Percentiles rank a stretch among this genome's conserved stretches.
These are phyloP conservation scores for Collybia sordida DNA, from an alignment of 768 basidiomycete species.

Conservation along the genomic window DNA sequence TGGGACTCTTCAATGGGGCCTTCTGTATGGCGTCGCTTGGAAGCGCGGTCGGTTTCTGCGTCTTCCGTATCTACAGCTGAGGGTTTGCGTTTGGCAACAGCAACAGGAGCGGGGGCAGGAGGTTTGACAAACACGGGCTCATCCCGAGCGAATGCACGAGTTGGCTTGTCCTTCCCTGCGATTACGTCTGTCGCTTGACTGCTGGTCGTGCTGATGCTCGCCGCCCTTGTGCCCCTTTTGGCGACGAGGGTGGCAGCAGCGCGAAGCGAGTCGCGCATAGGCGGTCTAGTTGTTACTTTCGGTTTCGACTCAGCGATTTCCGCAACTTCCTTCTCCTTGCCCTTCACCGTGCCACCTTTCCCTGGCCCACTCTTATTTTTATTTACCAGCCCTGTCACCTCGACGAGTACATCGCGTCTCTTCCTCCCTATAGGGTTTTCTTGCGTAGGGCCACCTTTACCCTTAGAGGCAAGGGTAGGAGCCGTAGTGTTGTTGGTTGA, in stretches of 20 bases:
- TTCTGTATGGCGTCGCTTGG: slow-evolving; percentile 67
- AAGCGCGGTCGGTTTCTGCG: slow-evolving; percentile 45
- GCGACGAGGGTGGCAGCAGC: slow-evolving; percentile 27
- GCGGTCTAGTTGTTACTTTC: slow-evolving; percentile 20
- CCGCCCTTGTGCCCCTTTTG: slow-evolving; percentile 5
- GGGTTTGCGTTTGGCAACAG: slow-evolving; percentile 13
- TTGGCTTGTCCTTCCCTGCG: not conserved
- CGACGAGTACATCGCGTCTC: slow-evolving; percentile 74
- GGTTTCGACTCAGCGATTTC: slow-evolving; percentile 16
- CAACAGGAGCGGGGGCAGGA: slow-evolving; percentile 1
- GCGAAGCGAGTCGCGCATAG: slow-evolving; percentile 39
- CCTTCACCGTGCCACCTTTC: slow-evolving; percentile 32
- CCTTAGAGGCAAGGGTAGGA: slow-evolving; percentile 41
- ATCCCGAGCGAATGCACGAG: slow-evolving; percentile 6
- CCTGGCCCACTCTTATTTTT: slow-evolving; percentile 26
- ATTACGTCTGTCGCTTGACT: slow-evolving; percentile 1
- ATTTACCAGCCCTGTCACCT: slow-evolving; percentile 52
- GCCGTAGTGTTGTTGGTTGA: slow-evolving; percentile 33
- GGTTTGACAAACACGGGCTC: not conserved
- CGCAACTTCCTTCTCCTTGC: slow-evolving; percentile 43
- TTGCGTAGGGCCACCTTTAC: slow-evolving; percentile 23
- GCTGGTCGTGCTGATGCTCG: slow-evolving; percentile 7
- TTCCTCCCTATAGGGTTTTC: slow-evolving; percentile 59
- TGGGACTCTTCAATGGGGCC: slow-evolving; percentile 20
- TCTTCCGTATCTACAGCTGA: slow-evolving; percentile 31